Conservation (phyloP, 2,329 filamentous ascomycete genomes). For the Podosphaera fusca region DNA sequence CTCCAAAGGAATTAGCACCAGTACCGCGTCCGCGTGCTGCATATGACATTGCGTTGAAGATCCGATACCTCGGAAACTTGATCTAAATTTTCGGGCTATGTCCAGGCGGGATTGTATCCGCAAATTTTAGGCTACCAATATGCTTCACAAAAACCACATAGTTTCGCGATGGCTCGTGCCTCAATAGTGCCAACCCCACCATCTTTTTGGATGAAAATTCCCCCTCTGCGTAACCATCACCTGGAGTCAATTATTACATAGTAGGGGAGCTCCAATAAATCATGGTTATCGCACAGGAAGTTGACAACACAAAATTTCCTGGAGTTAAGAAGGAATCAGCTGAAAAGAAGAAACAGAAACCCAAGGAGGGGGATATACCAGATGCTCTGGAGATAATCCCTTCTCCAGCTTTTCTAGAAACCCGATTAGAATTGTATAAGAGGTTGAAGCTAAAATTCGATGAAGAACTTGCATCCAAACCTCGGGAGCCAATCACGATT, state of each 20-base stretch:
- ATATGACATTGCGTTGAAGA: conserved; percentile 20
- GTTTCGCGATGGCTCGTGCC: too few species aligned
- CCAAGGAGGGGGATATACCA: conserved; percentile 18
- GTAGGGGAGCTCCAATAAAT: conserved; percentile 3
- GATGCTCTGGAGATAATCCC: conserved; percentile 21
- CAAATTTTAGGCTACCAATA: conserved; percentile 4
- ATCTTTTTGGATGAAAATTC: too few species aligned
- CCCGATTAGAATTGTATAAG: conserved; percentile 72
- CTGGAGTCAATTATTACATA: too few species aligned
- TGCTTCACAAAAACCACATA: too few species aligned
- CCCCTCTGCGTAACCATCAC: too few species aligned
- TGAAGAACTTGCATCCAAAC: conserved; percentile 47
- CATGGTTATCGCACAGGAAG: conserved; percentile 27
- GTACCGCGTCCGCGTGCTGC: conserved; percentile 31
- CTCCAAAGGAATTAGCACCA: conserved; percentile 25
- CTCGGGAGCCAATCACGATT: conserved; percentile 50
- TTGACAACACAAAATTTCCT: conserved; percentile 27
- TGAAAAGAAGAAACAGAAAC: conserved; percentile 19
- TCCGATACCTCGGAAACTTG: background rate
- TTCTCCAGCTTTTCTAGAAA: conserved; percentile 55
- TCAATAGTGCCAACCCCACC: too few species aligned
- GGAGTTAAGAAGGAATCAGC: conserved; percentile 37
- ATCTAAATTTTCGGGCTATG: conserved; percentile 3
- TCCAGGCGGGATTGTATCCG: too few species aligned
- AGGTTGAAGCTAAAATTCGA: conserved; percentile 67